Conservation (phyloP, 2,329 filamentous ascomycete species). For the Hypoxylon sp. region DNA sequence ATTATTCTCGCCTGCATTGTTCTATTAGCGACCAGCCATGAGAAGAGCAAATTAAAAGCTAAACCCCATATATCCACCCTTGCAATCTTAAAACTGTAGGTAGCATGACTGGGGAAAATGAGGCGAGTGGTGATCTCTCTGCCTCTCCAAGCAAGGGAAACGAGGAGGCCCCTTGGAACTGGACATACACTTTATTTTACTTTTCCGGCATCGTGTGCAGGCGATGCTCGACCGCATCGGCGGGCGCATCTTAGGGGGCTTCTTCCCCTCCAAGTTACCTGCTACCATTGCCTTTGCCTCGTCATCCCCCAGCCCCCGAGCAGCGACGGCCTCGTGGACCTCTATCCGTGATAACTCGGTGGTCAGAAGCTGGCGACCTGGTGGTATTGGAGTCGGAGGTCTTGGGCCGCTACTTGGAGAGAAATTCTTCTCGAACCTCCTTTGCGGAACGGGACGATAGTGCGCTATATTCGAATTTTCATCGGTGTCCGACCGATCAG, state of each 20-base stretch:
- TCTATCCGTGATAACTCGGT: conserved; percentile 47
- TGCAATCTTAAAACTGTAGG: neutral
- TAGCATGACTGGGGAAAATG: neutral
- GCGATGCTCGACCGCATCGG: conserved; percentile 85
- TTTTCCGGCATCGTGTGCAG: conserved; percentile 80
- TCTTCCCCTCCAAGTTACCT: conserved; percentile 58
- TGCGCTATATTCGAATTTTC: conserved; percentile 54
- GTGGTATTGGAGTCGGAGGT: conserved; percentile 50
- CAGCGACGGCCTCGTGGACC: conserved; percentile 44
- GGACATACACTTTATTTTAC: conserved; percentile 82
- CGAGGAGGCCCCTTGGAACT: neutral
- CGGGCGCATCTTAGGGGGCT: conserved; percentile 61
- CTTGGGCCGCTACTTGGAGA: conserved; percentile 52
- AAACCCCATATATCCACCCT: neutral
- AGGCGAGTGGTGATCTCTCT: neutral
- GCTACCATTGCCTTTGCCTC: conserved; percentile 56
- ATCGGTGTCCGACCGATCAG: conserved; percentile 59
- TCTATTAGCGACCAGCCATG: conserved; percentile 19
- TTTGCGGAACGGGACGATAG: conserved; percentile 56
- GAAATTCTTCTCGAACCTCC: conserved; percentile 57
- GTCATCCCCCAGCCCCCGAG: conserved; percentile 50
- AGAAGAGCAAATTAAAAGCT: neutral
- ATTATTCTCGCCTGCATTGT: conserved; percentile 70
- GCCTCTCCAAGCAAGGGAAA: neutral
- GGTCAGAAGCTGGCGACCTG: conserved; percentile 49